Base-by-base conservation (phyloP, 202 grass and related monocot genomes). In the Panicum hallii region DNA sequence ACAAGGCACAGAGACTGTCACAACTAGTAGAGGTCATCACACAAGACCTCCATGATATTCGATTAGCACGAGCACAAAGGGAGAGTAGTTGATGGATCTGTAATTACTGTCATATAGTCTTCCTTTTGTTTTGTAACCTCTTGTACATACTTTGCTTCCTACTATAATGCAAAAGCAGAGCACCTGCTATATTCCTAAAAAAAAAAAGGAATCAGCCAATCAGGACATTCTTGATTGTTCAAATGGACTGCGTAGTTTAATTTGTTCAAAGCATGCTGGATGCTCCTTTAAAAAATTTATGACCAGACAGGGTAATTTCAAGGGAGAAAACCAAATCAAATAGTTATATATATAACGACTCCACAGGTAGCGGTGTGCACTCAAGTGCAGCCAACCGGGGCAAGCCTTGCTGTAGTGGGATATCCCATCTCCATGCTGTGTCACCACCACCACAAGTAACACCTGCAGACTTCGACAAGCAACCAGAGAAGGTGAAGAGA, bases 311-410 rank as follows among this genome's bases (percentile, higher is more conserved):
- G 36, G 15, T 64, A 73, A 8, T 57, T 47, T 12, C 23, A 71
- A 60, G 22, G 14, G 41, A 16, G 1, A 23, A 77, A 84, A 68
- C 43, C 69, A 81, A 58, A 57, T 58, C 60, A 67, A 64, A 87
- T 23, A 44, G 62, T 63, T 30, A 23, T 67, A 38, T 49, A 79
- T 63, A 81, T 67, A 87, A 41, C 41, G 47, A 61, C 62, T 68
- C 60, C 61, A 46, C 70, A 58, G 11, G 78, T 79, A 60, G 83
- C 69, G 62, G 50, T 60, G 28, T 75, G 70, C 85, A 82, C 85
- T 87, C 50, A 36, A 87, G 78, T 82, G 71, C 62, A 58, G 62
- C 70, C 61, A 67, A 69, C 54, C 5, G 30, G 75, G 30, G 28
- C 48, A 87, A 49, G 42, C 44, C 70, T 66, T 22, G 67, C 41